Percentiles rank a stretch among this genome's conserved stretches.
Conservation (phyloP, 768 basidiomycete genomes). For the Coprinopsis sp. region DNA sequence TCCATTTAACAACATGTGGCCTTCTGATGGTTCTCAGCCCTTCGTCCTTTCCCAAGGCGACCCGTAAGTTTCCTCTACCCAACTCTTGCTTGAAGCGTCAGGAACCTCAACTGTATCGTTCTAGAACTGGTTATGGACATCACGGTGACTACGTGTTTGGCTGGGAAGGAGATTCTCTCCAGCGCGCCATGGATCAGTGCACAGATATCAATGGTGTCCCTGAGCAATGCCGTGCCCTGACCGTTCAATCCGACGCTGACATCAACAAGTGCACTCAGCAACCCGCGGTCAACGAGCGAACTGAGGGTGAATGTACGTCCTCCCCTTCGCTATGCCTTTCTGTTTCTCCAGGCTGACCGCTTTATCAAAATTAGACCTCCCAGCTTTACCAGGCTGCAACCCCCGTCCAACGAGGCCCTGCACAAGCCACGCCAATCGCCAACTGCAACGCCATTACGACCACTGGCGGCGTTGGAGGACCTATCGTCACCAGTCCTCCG, state of each 20-base stretch:
- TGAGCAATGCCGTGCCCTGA: constrained; percentile 3
- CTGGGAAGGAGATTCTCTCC: constrained; percentile 11
- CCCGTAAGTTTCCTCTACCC: constrained; percentile 3
- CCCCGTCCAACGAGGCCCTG: constrained; percentile 8
- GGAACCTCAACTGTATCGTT: background rate
- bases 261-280: constrained; percentile 8
- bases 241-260: background rate
- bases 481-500: no score
- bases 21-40: constrained; percentile 7
- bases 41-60: constrained; percentile 9
- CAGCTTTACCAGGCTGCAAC: constrained; percentile 7
- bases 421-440: background rate
- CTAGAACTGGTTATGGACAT: constrained; percentile 9
- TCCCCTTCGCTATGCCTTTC: background rate
- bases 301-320: constrained; percentile 3
- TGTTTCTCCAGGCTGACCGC: background rate
- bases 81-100: background rate
- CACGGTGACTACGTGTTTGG: constrained; percentile 12
- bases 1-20: constrained; percentile 7
- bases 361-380: background rate
- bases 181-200: constrained; percentile 9
- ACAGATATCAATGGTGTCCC: constrained; percentile 2
- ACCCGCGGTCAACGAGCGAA: constrained; percentile 1
- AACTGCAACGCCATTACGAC: constrained; percentile 1
- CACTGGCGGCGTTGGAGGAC: background rate